These are phyloP conservation scores for Lactifluus hygrophoroides DNA, from an alignment of 768 basidiomycete species.

Conservation along the genomic window DNA sequence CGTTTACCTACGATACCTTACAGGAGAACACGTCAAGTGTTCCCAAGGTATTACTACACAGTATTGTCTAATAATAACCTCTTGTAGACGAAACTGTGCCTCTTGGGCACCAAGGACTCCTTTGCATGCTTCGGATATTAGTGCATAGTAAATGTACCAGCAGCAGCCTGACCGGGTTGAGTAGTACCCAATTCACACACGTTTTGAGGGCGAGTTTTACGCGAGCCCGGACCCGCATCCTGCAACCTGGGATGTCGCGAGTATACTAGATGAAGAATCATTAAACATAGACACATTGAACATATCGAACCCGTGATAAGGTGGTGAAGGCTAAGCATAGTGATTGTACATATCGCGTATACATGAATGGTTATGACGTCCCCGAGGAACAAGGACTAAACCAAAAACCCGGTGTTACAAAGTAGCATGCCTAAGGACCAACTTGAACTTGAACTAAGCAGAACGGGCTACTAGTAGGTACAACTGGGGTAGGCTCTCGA, in stretches of 20 bases:
- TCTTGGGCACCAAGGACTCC: background rate
- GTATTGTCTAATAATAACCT: background rate
- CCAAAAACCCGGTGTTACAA: background rate
- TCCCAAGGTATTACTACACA: background rate
- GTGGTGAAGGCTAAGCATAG: background rate
- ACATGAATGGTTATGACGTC: background rate
- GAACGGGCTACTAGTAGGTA: too few relatives aligned
- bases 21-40: background rate
- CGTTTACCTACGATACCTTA: background rate
- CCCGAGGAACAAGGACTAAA: background rate
- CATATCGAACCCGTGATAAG: too few relatives aligned
- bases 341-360: slow-evolving; percentile 3
- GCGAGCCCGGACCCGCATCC: too few relatives aligned
- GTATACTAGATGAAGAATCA: background rate
- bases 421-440: background rate
- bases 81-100: background rate
- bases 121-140: background rate
- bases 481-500: too few relatives aligned
- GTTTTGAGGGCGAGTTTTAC: background rate
- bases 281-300: too few relatives aligned
- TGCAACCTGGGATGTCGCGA: background rate
- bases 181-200: background rate
- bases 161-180: too few relatives aligned
- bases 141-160: background rate
- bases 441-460: too few relatives aligned